These are phyloP conservation scores for Kazachstania psychrophila DNA, from an alignment of 805 yeast species.

Conservation along the genomic window DNA sequence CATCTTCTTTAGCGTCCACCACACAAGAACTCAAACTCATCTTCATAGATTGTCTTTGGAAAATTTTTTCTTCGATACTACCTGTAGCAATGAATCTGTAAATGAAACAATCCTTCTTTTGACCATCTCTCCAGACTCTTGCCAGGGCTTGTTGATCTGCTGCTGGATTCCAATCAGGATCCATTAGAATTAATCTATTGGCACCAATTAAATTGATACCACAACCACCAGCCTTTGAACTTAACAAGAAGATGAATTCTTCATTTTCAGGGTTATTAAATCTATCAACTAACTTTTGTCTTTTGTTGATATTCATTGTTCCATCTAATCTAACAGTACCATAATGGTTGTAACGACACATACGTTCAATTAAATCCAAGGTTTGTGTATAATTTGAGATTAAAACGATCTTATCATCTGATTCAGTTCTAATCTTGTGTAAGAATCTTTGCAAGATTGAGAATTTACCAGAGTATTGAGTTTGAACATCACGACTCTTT, in stretches of 20 bases:
- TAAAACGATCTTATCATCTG: conserved; percentile 89
- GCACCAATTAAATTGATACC: conserved; percentile 97
- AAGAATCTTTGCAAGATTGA: conserved; percentile 77
- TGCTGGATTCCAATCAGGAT: conserved; percentile 98
- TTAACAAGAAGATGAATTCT: conserved; percentile 79
- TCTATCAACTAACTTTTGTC: conserved; percentile 84
- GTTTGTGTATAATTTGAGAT: conserved; percentile 95
- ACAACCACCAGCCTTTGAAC: conserved; percentile 98
- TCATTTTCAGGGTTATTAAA: conserved; percentile 82
- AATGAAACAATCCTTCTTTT: conserved; percentile 90
- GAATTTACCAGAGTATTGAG: conserved; percentile 82
- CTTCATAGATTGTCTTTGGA: conserved; percentile 92
- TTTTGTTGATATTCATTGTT: conserved; percentile 79
- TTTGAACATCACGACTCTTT: conserved; percentile 50
- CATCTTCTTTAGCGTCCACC: conserved; percentile 93
- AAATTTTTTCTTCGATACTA: conserved; percentile 90
- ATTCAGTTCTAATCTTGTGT: conserved; percentile 61
- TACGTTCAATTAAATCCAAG: conserved; percentile 74
- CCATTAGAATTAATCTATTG: conserved; percentile 76
- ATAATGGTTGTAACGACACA: conserved; percentile 69
- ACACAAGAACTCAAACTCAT: conserved; percentile 89
- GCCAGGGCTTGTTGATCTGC: conserved; percentile 97
- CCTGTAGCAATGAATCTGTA: conserved; percentile 93
- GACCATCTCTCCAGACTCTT: conserved; percentile 98
- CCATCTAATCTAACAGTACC: conserved; percentile 85